phyloP scores from a whole-genome alignment of 805 yeast species.

The Candida wancherniae region DNA sequence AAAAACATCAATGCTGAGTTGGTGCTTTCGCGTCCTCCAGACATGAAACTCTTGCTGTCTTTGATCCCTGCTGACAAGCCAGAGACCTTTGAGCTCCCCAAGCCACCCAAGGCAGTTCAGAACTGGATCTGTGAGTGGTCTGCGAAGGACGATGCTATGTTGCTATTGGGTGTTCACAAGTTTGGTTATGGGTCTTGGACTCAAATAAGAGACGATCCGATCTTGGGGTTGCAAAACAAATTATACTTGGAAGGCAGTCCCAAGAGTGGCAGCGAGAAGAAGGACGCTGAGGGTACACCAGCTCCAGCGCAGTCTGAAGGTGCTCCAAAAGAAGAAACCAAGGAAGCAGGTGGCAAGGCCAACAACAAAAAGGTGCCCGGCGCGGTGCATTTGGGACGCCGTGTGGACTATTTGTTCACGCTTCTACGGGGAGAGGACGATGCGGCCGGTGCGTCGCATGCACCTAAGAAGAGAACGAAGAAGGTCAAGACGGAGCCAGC shows the following conservation, averaged over 20 bases:
- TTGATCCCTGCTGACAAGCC: constrained; percentile 53
- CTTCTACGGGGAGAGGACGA: constrained; percentile 60
- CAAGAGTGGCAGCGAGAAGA: constrained; percentile 10
- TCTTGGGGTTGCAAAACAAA: constrained; percentile 79
- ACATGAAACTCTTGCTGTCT: constrained; percentile 61
- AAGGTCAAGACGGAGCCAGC: constrained; percentile 16
- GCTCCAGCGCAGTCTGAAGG: constrained; percentile 1
- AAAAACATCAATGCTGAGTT: constrained; percentile 89
- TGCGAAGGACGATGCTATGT: constrained; percentile 75
- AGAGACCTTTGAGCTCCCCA: constrained; percentile 53
- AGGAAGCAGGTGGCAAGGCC: constrained; percentile 10
- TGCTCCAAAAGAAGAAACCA: constrained; percentile 9
- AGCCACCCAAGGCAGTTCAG: constrained; percentile 71
- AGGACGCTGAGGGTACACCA: constrained; percentile 8
- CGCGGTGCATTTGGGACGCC: constrained; percentile 84
- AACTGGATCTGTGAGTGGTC: constrained; percentile 93
- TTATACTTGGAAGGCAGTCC: constrained; percentile 52
- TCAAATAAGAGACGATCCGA: constrained; percentile 92
- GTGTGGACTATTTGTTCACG: constrained; percentile 79
- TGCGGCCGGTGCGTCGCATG: constrained; percentile 6
- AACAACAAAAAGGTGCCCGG: constrained; percentile 66
- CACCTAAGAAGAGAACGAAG: constrained; percentile 17
- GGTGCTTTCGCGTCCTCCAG: constrained; percentile 77
- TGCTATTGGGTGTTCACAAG: constrained; percentile 80
- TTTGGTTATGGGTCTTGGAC: constrained; percentile 97